Percentiles rank a stretch among this genome's conserved stretches.
Evolutionary conservation across 108 stramenopile species (phyloP).

Genomic region (Discostella stelligeroides): DNA sequence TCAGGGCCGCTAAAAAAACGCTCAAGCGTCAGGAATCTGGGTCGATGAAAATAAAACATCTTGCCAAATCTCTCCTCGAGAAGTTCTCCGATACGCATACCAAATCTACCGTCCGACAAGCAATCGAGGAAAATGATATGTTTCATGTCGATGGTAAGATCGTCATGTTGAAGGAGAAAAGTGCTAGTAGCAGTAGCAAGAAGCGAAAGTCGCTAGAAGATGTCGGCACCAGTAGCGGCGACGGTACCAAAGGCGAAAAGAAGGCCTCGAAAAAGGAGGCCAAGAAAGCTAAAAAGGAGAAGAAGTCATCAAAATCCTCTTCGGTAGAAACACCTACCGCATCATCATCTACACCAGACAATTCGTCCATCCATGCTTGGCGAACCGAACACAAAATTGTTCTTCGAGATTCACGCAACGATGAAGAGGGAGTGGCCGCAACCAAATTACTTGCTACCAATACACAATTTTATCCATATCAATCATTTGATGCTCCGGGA

Average conservation of each 20-base stretch:
- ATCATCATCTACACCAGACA: slow-evolving; percentile 13
- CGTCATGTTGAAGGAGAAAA: slow-evolving; percentile 55
- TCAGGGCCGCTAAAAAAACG: slow-evolving; percentile 77
- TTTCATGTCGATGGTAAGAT: slow-evolving; percentile 74
- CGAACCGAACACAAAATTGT: slow-evolving; percentile 84
- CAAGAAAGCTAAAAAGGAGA: slow-evolving; percentile 61
- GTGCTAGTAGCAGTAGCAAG: slow-evolving; percentile 31
- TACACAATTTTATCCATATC: slow-evolving; percentile 61
- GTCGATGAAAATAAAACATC: slow-evolving; percentile 74
- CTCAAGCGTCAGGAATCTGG: slow-evolving; percentile 69
- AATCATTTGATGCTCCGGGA: slow-evolving; percentile 61
- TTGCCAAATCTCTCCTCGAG: slow-evolving; percentile 64
- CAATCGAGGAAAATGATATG: slow-evolving; percentile 61
- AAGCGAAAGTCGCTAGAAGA: slow-evolving; percentile 39
- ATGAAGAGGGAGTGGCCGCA: slow-evolving; percentile 57
- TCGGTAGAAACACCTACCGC: slow-evolving; percentile 27
- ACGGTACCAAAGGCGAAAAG: too few species aligned
- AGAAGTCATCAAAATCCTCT: slow-evolving; percentile 35
- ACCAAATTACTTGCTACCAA: slow-evolving; percentile 46
- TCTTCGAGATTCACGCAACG: slow-evolving; percentile 65
- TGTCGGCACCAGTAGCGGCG: too few species aligned
- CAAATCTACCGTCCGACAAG: slow-evolving; percentile 56
- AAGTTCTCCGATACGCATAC: slow-evolving; percentile 44
- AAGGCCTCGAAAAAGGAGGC: slow-evolving; percentile 37
- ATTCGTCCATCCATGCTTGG: slow-evolving; percentile 61